These are phyloP conservation scores for Tetradesmus lagerheimii DNA, from an alignment of 139 green algal species.

Conservation along the genomic window DNA sequence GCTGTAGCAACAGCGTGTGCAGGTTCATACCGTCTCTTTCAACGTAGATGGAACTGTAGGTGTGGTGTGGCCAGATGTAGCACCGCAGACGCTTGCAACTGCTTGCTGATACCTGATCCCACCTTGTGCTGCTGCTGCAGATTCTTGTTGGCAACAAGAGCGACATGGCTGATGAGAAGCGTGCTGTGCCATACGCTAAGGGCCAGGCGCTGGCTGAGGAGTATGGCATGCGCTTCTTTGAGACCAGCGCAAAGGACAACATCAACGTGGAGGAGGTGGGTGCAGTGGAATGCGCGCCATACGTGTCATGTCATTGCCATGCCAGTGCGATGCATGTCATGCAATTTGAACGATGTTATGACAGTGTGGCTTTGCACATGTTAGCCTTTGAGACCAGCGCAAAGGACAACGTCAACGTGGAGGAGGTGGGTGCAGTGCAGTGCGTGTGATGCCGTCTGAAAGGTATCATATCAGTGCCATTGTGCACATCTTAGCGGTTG, in stretches of 20 bases:
- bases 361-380: too few species aligned
- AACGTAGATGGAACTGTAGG: not conserved
- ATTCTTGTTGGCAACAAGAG: constrained; percentile 97
- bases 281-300: not conserved
- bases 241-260: constrained; percentile 92
- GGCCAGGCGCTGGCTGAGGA: constrained; percentile 94
- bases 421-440: constrained; percentile 59
- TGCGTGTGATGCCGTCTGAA: too few species aligned
- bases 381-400: constrained; percentile 96
- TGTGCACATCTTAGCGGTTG: too few species aligned
- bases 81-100: not conserved
- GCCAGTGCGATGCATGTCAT: too few species aligned
- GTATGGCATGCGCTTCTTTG: constrained; percentile 93
- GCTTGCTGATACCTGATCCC: not conserved
- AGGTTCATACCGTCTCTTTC: not conserved
- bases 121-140: constrained; percentile 54
- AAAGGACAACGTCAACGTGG: constrained; percentile 86
- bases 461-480: too few species aligned
- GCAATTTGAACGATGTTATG: too few species aligned
- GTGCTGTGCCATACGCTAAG: constrained; percentile 78
- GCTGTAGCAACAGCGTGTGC: not conserved
- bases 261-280: constrained; percentile 85
- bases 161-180: constrained; percentile 91
- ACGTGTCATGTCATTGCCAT: too few species aligned
- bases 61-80: not conserved